Evolutionary conservation across 2,329 filamentous ascomycete genomes (phyloP).

Genomic region (Zalaria obscura): DNA sequence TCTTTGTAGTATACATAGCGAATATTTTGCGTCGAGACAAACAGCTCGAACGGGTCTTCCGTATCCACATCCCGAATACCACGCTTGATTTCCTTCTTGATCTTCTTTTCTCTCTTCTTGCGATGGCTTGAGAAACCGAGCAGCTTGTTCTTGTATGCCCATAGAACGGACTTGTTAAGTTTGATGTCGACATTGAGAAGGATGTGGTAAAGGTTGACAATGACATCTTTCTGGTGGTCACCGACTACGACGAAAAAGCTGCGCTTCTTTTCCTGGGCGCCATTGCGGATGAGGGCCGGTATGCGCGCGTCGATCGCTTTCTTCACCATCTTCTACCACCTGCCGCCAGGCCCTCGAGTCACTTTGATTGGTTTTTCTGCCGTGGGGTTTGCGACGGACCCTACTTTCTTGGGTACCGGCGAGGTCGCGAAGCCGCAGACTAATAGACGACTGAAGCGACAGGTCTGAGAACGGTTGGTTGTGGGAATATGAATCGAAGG

Average conservation of each 20-base stretch:
- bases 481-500: too few species aligned
- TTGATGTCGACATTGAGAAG: conserved; percentile 82
- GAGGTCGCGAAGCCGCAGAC: too few species aligned
- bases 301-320: conserved; percentile 67
- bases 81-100: conserved; percentile 95
- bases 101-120: conserved; percentile 95
- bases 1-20: conserved; percentile 99
- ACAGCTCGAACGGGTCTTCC: conserved; percentile 93
- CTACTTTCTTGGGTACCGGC: too few species aligned
- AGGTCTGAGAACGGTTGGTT: too few species aligned
- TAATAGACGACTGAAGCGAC: too few species aligned
- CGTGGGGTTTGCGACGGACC: too few species aligned
- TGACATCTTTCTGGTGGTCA: conserved; percentile 88
- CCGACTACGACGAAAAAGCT: conserved; percentile 97
- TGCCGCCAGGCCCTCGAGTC: neutral
- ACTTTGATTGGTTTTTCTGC: neutral
- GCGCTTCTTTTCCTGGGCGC: conserved; percentile 87
- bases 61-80: conserved; percentile 84
- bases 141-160: conserved; percentile 98
- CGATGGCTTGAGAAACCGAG: conserved; percentile 90
- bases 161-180: conserved; percentile 89
- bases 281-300: conserved; percentile 80
- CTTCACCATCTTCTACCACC: conserved; percentile 36
- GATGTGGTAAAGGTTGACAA: conserved; percentile 88
- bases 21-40: conserved; percentile 91